Evolutionary conservation across 768 basidiomycete genomes (phyloP).

Genomic region (Hypsizygus marmoreus): DNA sequence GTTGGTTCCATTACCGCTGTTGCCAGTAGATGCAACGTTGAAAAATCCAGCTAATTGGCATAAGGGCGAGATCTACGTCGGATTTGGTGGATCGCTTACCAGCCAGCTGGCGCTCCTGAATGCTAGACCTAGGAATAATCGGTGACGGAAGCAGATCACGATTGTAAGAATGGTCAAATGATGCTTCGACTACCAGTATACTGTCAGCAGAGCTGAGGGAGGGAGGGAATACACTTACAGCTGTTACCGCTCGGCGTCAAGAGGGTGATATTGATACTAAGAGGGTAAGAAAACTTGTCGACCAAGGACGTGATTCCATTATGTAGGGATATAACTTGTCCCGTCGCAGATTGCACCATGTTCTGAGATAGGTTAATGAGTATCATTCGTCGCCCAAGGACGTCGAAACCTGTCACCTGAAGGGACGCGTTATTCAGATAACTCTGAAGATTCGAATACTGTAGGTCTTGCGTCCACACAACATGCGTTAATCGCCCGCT

Average conservation of each 20-base stretch:
- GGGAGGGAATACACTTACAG: slow-evolving; percentile 30
- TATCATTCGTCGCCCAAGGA: neutral
- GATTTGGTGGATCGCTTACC: slow-evolving; percentile 35
- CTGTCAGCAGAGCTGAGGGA: neutral
- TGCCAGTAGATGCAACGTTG: slow-evolving; percentile 33
- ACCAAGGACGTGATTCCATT: slow-evolving; percentile 36
- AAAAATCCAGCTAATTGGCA: slow-evolving; percentile 42
- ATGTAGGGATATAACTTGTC: slow-evolving; percentile 37
- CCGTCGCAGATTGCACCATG: slow-evolving; percentile 41
- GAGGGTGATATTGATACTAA: slow-evolving; percentile 45
- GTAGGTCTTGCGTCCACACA: slow-evolving; percentile 57
- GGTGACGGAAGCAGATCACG: slow-evolving; percentile 63
- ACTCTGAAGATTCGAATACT: slow-evolving; percentile 63
- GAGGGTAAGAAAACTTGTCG: slow-evolving; percentile 47
- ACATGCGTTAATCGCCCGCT: slow-evolving; percentile 60
- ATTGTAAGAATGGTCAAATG: slow-evolving; percentile 71
- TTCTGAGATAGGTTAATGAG: slow-evolving; percentile 28
- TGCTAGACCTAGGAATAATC: slow-evolving; percentile 61
- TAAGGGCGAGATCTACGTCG: slow-evolving; percentile 41
- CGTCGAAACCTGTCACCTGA: slow-evolving; percentile 32
- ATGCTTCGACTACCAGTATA: slow-evolving; percentile 41
- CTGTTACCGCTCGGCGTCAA: slow-evolving; percentile 33
- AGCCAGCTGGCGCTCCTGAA: slow-evolving; percentile 59
- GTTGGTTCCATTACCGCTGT: slow-evolving; percentile 67
- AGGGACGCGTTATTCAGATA: slow-evolving; percentile 50